Evolutionary conservation across 2,329 filamentous ascomycete species (phyloP), one percentile per base, ranked within the genome.

Genomic region (Drechslerella coelobrocha): DNA sequence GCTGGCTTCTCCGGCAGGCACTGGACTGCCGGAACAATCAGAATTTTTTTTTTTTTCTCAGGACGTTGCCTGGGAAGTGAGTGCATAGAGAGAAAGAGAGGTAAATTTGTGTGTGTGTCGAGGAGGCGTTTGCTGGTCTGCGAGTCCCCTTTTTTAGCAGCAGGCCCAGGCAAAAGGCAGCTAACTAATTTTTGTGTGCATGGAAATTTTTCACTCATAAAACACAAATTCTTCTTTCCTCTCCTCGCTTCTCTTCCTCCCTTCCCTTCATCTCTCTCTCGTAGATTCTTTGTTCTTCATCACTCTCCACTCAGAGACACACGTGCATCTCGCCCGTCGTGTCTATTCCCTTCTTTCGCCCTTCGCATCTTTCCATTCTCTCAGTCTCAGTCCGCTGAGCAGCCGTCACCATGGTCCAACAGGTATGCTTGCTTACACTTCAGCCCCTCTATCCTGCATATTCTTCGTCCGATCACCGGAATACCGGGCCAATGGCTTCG

Each of bases 221-320:
- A 63, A 72, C 53, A 63, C 60, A 65, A 59, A 72, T 48, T 72
- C 59, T 57, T 54, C 62, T 65, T 65, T 59, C 61, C 59, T 54
- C 60, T 61, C 55, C 48, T 52, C 53, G 59, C 60, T 62, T 45
- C 53, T 56, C 62, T 41, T 45, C 31, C 47, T 51, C 54, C 48
- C 48, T 53, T 47, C 48, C 27, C 59, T 52, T 47, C 47, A 53
- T 47, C 60, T 21, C 27, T 71, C 61, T 29, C 51, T 56, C 61
- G 31, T 60, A 54, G 50, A 63, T 54, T 60, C 59, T 59, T 17
- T 21, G 43, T 61, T 63, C 66, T 51, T 39, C 48, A 48, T 51
- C 66, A 63, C 41, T 72, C 61, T 63, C 66, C 61, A 65, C 59
- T 65, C 66, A 63, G 43, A 61, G 61, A 72, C 66, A 72, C 66